Evolutionary conservation across 176 grass and related monocot genomes (phyloP), one percentile per base, ranked within the genome.

Genomic region (Bothriochloa decipiens): DNA sequence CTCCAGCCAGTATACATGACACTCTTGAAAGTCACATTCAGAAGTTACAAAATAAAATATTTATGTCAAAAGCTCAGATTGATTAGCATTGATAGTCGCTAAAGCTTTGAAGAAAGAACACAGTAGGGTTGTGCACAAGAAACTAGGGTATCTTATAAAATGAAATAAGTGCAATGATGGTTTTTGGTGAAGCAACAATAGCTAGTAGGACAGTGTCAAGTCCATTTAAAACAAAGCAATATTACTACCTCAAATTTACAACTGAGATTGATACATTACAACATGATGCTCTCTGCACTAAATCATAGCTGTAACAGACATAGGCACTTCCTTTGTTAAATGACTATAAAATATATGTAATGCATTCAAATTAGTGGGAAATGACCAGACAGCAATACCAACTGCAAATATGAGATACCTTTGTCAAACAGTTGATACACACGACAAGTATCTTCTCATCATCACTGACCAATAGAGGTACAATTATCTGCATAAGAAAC

Each of bases 351-450:
- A 3, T 75, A 68, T 70, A 73, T 53, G 29, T 11, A 32, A 64
- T 72, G 23, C 58, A 61, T 39, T 73, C 12, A 81, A 77, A 62
- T n/a, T 62, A 63, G 26, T 70, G 23, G 9, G 50, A 65, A 73
- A 89, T 50, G 9, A 36, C n/a, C 36, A 40, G 12, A 74, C 11
- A 12, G 76, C 29, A 69, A 46, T 40, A 65, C 49, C 35, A 75
- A 75, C 32, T 81, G 52, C 53, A 70, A 23, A 65, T 62, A 90
- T 80, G 35, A 84, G 29, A 80, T 91, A 99, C 96, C 96, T 99
- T 99, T 81, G 96, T 99, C 84, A 99, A 94, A 91, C 88, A 99
- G 86, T 94, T 99, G 87, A 99, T 96, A 79, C 93, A 92, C 68
- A 96, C 87, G 73, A 99, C 93, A 70, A 99, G 93, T 52, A 90